Evolutionary conservation across 2,329 filamentous ascomycete genomes (phyloP).

Genomic region (Diaporthe sp.): DNA sequence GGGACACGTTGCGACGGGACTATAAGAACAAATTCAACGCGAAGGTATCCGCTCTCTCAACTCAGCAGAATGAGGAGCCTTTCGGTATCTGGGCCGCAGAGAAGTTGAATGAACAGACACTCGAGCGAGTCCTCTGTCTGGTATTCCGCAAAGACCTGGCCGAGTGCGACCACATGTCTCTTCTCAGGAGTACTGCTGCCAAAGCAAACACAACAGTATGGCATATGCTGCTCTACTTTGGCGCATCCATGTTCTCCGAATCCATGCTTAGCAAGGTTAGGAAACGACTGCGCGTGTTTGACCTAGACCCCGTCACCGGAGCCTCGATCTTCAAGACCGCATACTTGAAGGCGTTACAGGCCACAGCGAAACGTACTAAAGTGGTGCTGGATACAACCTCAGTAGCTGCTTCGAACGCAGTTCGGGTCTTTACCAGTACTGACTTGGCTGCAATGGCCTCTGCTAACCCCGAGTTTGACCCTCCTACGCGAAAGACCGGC

Average conservation of each 20-base stretch:
- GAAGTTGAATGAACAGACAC: background rate
- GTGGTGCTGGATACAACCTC: constrained; percentile 25
- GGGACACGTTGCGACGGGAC: constrained; percentile 10
- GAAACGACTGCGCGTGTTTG: constrained; percentile 36
- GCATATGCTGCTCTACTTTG: constrained; percentile 30
- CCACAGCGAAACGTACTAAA: constrained; percentile 9
- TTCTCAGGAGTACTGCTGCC: constrained; percentile 22
- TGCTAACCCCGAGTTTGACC: constrained; percentile 37
- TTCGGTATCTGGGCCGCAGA: constrained; percentile 36
- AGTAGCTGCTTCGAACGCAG: background rate
- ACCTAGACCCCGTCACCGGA: constrained; percentile 12
- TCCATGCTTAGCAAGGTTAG: constrained; percentile 27
- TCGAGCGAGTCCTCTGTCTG: constrained; percentile 31
- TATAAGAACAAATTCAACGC: constrained; percentile 33
- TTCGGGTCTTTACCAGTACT: constrained; percentile 1
- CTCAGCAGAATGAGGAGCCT: constrained; percentile 9
- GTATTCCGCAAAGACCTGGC: constrained; percentile 31
- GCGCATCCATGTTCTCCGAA: constrained; percentile 30
- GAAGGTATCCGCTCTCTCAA: background rate
- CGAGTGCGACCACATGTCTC: constrained; percentile 24
- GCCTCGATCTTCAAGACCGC: constrained; percentile 12
- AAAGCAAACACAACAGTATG: constrained; percentile 31
- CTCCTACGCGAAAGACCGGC: constrained; percentile 2
- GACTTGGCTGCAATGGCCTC: constrained; percentile 30
- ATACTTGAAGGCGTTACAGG: constrained; percentile 21